phyloP scores from a whole-genome alignment of 306 rosid species.

The Cicer yamashitae region DNA sequence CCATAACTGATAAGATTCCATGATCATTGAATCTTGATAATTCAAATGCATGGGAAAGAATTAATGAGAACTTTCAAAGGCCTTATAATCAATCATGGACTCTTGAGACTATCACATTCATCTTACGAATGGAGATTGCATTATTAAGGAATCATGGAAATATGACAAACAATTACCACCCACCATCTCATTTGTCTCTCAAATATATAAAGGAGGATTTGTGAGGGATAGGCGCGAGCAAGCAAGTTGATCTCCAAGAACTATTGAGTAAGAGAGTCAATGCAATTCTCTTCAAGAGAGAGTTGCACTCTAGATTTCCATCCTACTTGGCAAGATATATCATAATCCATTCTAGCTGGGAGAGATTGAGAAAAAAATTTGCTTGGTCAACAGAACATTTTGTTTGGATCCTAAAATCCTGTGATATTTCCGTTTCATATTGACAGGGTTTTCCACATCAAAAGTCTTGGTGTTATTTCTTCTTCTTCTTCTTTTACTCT shows the following conservation, averaged over 20 bases:
- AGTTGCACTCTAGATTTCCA: background rate
- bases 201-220: background rate
- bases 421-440: background rate
- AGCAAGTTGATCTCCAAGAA: background rate
- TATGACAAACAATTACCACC: background rate
- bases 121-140: background rate
- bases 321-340: background rate
- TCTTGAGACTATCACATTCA: conserved; percentile 16
- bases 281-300: background rate
- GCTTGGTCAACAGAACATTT: background rate
- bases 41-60: background rate
- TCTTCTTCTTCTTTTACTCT: background rate
- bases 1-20: background rate
- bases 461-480: background rate
- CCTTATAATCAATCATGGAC: background rate
- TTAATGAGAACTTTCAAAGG: background rate
- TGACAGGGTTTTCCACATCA: background rate
- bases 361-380: background rate
- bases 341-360: background rate
- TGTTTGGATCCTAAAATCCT: background rate
- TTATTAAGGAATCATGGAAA: background rate
- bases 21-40: conserved; percentile 3
- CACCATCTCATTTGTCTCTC: background rate
- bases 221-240: background rate
- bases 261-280: background rate